Base-by-base conservation (phyloP, 2,329 filamentous ascomycete species). In the Colletotrichum melonis region DNA sequence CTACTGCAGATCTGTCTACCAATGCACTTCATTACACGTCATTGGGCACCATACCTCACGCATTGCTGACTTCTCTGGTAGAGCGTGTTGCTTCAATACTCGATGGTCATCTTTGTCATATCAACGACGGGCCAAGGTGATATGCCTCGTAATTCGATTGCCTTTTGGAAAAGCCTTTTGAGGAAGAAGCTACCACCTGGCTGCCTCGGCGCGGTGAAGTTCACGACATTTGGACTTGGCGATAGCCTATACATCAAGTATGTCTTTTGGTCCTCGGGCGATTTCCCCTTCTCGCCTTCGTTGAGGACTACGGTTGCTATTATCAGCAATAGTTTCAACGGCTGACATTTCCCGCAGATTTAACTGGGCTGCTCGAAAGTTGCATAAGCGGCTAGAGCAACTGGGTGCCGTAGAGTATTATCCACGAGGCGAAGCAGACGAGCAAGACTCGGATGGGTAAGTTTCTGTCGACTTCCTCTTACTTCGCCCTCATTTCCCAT, bases 121-220 rank as follows among this genome's bases (percentile, higher is more conserved):
- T 97, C 97, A 5, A 99, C 97, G 0, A 98, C 97, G 0, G 97
- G 97, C 5, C 96, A 99, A 83, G 97, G 97, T 6, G 95, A 98
- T 76, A 89, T 98, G 80, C 97, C 97, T 2, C 90, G 90, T 69
- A 98, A 98, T 86, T 91, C 93, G 3, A 88, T 91, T 56, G 85
- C 84, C 1, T 95, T 99, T 80, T 99, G 97, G 97, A 95, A 90
- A 80, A 93, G 91, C 73, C 87, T 99, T 49, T 86, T 97, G 22
- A 89, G 94, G 76, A 95, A 93, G 81, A 94, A 91, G 77, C 88
- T 99, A 32, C 90, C 92, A 14, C 87, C 91, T 3, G 90, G 89
- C 19, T 95, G 92, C 77, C 85, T 99, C 52, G 80, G 86, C 49
- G 87, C 88, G 42, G 85, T 97, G 74, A 88, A 86, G 1, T 98